Conservation (phyloP, 1,284 basidiomycete species). For the Cryptococcus amylolentus region DNA sequence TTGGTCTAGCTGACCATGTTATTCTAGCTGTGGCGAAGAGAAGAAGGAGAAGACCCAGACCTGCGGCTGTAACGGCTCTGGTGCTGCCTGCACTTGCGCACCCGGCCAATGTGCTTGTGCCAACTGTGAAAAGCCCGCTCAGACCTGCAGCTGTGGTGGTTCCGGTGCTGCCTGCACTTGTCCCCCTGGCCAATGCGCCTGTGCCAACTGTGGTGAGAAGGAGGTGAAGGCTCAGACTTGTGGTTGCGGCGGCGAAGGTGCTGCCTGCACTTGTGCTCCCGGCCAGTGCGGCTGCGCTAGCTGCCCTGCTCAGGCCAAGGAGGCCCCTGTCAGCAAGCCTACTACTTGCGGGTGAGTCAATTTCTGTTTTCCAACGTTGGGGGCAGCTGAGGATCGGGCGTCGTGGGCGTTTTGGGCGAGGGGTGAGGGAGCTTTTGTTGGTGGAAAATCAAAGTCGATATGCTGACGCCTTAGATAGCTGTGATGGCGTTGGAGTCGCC, state of each 20-base stretch:
- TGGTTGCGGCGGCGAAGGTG: conserved; percentile 2
- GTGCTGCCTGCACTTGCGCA: not conserved
- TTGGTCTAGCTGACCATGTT: not conserved
- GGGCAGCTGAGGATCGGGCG: not conserved
- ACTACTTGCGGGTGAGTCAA: conserved; percentile 4
- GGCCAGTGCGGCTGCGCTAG: conserved; percentile 10
- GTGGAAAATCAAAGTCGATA: not conserved
- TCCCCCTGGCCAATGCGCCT: conserved; percentile 27
- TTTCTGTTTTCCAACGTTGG: not conserved
- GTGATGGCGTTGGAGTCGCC: not conserved
- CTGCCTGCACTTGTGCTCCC: conserved; percentile 1
- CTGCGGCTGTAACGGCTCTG: conserved; percentile 2
- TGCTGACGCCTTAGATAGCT: not conserved
- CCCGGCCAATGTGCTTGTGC: conserved; percentile 1
- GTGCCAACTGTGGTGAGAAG: conserved; percentile 16
- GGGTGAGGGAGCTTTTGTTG: not conserved
- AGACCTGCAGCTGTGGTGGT: conserved; percentile 3
- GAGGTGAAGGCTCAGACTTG: conserved; percentile 4
- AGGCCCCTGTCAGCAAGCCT: not conserved
- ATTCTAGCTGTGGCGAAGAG: not conserved
- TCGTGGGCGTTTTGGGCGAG: not conserved
- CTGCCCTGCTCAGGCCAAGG: conserved; percentile 9
- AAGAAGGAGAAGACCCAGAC: conserved; percentile 8
- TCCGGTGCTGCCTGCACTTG: conserved; percentile 23
- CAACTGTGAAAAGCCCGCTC: conserved; percentile 4